Conservation (phyloP, 257 asterid species). For the Gentiana straminea region DNA sequence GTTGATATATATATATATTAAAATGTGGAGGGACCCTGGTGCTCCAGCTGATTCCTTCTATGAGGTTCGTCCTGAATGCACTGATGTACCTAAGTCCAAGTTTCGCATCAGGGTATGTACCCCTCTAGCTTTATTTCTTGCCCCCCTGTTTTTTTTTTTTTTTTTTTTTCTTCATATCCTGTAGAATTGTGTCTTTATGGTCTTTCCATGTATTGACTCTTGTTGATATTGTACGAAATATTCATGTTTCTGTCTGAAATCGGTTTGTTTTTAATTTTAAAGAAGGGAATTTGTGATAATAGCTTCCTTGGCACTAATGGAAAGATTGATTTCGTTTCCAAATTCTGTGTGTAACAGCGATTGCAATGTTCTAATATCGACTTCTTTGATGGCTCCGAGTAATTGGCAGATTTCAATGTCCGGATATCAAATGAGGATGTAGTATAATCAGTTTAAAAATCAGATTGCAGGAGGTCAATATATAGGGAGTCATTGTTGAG, state of each 20-base stretch:
- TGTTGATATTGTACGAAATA: neutral
- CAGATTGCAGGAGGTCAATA: too few relatives aligned
- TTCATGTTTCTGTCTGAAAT: neutral
- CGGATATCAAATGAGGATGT: too few relatives aligned
- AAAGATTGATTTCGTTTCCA: too few relatives aligned
- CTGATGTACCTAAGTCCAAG: constrained; percentile 77
- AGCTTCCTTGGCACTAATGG: neutral
- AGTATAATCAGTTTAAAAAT: too few relatives aligned
- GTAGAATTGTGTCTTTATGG: neutral
- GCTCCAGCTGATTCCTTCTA: constrained; percentile 81
- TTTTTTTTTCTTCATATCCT: neutral
- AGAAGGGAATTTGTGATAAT: neutral
- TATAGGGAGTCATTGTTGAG: too few relatives aligned
- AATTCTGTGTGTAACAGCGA: too few relatives aligned
- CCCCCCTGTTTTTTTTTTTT: neutral
- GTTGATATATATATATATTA: neutral
- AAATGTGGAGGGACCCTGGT: constrained; percentile 78
- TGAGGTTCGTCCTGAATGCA: constrained; percentile 71
- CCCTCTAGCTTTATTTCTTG: constrained; percentile 1
- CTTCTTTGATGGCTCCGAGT: neutral
- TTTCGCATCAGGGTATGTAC: constrained; percentile 77
- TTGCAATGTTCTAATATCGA: neutral
- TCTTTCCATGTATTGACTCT: neutral
- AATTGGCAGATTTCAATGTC: neutral
- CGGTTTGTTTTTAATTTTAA: neutral